A percentile compares a stretch with the other conserved stretches of the same genome.
phyloP scores from a whole-genome alignment of 1,284 basidiomycete genomes.

The Exobasidium cylindrosporum region DNA sequence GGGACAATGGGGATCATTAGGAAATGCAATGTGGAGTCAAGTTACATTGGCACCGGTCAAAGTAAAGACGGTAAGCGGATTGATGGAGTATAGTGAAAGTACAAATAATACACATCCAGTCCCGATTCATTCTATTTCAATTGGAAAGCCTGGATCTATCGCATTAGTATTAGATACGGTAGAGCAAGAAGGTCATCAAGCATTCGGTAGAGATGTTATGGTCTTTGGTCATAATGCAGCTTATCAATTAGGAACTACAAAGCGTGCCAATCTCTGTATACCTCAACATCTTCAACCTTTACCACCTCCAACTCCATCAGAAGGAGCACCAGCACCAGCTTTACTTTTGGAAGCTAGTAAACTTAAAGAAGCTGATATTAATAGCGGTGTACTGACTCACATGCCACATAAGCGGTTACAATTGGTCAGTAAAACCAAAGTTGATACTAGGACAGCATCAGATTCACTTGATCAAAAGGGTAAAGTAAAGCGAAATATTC shows the following conservation, averaged over 20 bases:
- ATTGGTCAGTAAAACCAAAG: conserved; percentile 33
- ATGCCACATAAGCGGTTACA: conserved; percentile 50
- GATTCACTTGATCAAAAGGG: conserved; percentile 8
- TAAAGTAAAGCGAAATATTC: conserved; percentile 26
- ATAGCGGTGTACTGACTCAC: conserved; percentile 42
- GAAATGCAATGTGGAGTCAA: conserved; percentile 74
- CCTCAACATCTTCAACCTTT: conserved; percentile 64
- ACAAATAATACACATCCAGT: conserved; percentile 69
- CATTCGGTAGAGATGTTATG: conserved; percentile 61
- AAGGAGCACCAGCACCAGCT: background rate
- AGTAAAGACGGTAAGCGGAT: conserved; percentile 77
- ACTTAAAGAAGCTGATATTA: conserved; percentile 37
- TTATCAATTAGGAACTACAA: conserved; percentile 68
- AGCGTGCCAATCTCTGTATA: conserved; percentile 68
- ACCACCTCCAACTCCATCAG: conserved; percentile 48
- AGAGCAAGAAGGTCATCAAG: conserved; percentile 35
- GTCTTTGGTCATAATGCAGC: conserved; percentile 58
- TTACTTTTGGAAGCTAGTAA: conserved; percentile 13
- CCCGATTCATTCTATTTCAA: conserved; percentile 66
- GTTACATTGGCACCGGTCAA: conserved; percentile 70
- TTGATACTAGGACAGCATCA: conserved; percentile 23
- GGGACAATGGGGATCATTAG: conserved; percentile 81
- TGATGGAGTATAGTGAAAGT: conserved; percentile 59
- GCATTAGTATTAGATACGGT: conserved; percentile 48
- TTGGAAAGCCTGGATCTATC: conserved; percentile 67